phyloP scores from a whole-genome alignment of 208 protist species.

The Trypanosoma cruzi region DNA sequence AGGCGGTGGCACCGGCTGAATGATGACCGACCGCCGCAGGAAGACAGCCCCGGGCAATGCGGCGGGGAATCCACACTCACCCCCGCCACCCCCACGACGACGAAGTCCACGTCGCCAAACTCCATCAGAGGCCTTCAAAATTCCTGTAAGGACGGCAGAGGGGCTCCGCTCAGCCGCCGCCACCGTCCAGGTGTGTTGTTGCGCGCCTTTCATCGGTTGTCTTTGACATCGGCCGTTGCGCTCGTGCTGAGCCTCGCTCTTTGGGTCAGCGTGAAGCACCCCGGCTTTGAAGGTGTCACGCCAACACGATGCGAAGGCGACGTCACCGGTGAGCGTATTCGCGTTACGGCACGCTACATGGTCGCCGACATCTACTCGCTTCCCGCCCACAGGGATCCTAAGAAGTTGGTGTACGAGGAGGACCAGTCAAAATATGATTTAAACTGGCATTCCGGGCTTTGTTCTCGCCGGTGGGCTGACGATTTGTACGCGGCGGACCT shows the following conservation, averaged over 20 bases:
- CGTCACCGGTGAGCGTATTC: constrained; percentile 9
- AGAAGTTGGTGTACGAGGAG: constrained; percentile 11
- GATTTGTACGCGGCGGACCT: constrained; percentile 25
- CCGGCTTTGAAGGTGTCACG: constrained; percentile 10
- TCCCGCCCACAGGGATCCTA: not conserved
- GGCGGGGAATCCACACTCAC: not conserved
- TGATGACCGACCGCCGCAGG: not conserved
- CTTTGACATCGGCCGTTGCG: constrained; percentile 2
- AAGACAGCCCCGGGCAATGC: not conserved
- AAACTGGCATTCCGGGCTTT: constrained; percentile 13
- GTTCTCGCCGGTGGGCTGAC: constrained; percentile 11
- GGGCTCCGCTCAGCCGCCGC: not conserved
- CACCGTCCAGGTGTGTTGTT: constrained; percentile 17
- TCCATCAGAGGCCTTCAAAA: not conserved
- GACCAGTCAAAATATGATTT: constrained; percentile 7
- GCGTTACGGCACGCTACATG: constrained; percentile 24
- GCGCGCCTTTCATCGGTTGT: constrained; percentile 21
- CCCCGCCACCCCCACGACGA: too few relatives aligned
- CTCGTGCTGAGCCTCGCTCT: constrained; percentile 14
- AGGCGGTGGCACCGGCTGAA: not conserved
- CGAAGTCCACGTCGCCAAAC: not conserved
- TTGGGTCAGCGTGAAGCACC: constrained; percentile 23
- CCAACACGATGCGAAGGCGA: constrained; percentile 16
- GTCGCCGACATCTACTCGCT: constrained; percentile 23
- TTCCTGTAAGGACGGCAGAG: not conserved